Base-by-base conservation (phyloP, 148 eudicot genomes). In the Silene conica region DNA sequence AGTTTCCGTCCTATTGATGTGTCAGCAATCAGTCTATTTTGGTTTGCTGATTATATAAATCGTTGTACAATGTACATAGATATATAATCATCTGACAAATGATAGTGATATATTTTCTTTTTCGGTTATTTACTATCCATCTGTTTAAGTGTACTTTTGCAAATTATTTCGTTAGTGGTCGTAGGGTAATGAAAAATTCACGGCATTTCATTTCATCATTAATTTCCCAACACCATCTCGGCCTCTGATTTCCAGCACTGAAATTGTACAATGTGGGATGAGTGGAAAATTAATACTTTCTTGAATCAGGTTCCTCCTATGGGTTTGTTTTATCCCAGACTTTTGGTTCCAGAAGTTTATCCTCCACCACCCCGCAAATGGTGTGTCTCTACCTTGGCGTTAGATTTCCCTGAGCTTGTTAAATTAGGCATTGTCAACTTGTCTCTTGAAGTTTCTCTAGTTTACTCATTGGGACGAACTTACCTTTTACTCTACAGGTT, bases 331-430 rank as follows among this genome's bases (percentile, higher is more conserved):
- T 89, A 89, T 70, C 99, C 99, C 14, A 87, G 76, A 84, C 89
- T 95, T 86, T 86, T 95, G 89, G 92, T 95, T 80, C 96, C 97
- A 20, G 97, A 95, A 79, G 94, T 89, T 46, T 87, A 89, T 83
- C 99, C 97, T 83, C 85, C 99, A n/a, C 99, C 99, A 41, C 96
- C 99, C 8, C 90, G 96, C 70, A 81, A 88, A 63, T 95, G 99
- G 99, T 92, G 74, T 73, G 87, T 79, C 63, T 71, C 72, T 71
- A 19, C 26, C 73, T 80, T 52, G 13, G 48, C 75, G 63, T 70
- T 21, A 64, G n/a, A 8, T 66, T 31, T 59, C 26, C 38, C 55
- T 72, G 38, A 61, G 43, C 74, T 57, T 64, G 76, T 41, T 43
- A 69, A 50, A 61, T 13, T 56, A 18, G 25, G 61, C 57, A 20